phyloP scores from a whole-genome alignment of 768 basidiomycete species.

The Boletellus ananiceps region DNA sequence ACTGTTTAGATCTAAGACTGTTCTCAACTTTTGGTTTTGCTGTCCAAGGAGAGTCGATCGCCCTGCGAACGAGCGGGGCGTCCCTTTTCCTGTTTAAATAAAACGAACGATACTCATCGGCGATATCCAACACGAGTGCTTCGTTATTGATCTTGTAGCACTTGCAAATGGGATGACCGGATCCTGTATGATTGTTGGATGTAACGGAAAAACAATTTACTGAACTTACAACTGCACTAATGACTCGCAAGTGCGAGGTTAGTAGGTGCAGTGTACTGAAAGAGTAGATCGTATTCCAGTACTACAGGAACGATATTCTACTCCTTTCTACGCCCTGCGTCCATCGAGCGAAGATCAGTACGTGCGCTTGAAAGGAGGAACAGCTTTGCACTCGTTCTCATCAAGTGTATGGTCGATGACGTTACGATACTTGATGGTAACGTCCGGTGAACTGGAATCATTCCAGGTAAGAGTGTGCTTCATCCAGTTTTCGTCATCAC shows the following conservation, averaged over 20 bases:
- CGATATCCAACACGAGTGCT: neutral
- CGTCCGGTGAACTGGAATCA: slow-evolving; percentile 70
- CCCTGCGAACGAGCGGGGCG: neutral
- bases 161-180: neutral
- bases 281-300: slow-evolving; percentile 12
- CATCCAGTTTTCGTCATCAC: slow-evolving; percentile 94
- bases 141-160: neutral
- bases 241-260: too few species aligned
- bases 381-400: slow-evolving; percentile 93
- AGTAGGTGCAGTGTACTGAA: neutral
- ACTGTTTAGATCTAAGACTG: neutral
- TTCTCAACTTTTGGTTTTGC: neutral
- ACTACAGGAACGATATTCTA: slow-evolving; percentile 9
- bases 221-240: too few species aligned
- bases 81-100: neutral
- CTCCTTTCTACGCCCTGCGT: slow-evolving; percentile 4
- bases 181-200: neutral
- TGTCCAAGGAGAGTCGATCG: neutral
- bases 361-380: slow-evolving; percentile 97
- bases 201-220: neutral
- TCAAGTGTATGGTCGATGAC: slow-evolving; percentile 88
- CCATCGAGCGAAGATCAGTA: slow-evolving; percentile 45
- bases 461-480: slow-evolving; percentile 94
- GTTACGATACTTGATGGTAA: slow-evolving; percentile 82
- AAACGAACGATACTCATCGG: neutral